Evolutionary conservation across 2,329 filamentous ascomycete species (phyloP).

Genomic region (Alternaria dauci): DNA sequence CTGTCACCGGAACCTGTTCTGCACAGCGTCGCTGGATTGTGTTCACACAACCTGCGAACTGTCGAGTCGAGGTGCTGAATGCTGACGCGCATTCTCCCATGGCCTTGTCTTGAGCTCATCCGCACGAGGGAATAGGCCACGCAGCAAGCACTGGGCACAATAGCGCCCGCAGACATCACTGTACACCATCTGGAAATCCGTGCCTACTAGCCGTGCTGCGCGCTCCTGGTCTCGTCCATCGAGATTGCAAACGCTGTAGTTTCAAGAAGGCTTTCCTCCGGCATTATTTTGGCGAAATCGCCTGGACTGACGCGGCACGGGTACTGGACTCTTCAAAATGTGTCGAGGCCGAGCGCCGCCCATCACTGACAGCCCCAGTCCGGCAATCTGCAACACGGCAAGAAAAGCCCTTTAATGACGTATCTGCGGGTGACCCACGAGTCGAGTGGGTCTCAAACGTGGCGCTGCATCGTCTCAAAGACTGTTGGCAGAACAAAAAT

Average conservation of each 20-base stretch:
- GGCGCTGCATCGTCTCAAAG: conserved; percentile 42
- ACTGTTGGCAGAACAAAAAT: conserved; percentile 30
- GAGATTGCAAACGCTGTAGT: conserved; percentile 35
- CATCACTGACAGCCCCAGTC: conserved; percentile 43
- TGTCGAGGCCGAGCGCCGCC: conserved; percentile 27
- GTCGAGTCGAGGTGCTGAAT: conserved; percentile 27
- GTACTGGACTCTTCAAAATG: conserved; percentile 10
- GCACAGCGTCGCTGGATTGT: conserved; percentile 18
- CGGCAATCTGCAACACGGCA: conserved; percentile 47
- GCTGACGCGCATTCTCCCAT: conserved; percentile 29
- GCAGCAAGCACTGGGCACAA: conserved; percentile 15
- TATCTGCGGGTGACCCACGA: conserved; percentile 45
- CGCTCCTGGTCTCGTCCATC: conserved; percentile 32
- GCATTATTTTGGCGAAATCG: conserved; percentile 8
- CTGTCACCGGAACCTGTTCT: conserved; percentile 21
- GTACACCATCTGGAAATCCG: conserved; percentile 22
- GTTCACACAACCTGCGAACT: conserved; percentile 24
- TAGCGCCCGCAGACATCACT: conserved; percentile 17
- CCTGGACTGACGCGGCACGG: conserved; percentile 24
- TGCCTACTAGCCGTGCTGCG: conserved; percentile 23
- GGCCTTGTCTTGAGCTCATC: conserved; percentile 8
- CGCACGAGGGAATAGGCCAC: conserved; percentile 16
- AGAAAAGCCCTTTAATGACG: conserved; percentile 46
- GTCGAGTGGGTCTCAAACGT: conserved; percentile 49
- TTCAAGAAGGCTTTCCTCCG: conserved; percentile 31